Evolutionary conservation across 257 asterid genomes (phyloP).

Genomic region (Primulina tabacum): DNA sequence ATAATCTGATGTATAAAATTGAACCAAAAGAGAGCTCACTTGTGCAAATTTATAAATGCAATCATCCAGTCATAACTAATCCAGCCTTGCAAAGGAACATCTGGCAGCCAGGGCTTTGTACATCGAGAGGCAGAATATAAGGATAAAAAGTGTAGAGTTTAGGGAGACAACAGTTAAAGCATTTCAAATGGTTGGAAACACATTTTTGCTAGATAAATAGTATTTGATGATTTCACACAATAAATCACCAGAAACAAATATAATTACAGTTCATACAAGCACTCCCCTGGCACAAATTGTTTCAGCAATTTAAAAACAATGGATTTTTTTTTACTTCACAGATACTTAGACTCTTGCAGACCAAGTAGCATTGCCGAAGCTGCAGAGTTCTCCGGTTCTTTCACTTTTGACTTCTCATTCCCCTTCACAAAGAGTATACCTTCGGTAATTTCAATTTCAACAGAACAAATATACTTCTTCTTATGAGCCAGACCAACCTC

Average conservation of each 20-base stretch:
- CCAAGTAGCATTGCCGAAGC: constrained; percentile 58
- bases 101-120: too few species aligned
- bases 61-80: too few species aligned
- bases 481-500: constrained; percentile 55
- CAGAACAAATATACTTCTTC: constrained; percentile 63
- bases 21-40: too few species aligned
- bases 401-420: constrained; percentile 47
- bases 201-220: background rate
- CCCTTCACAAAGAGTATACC: constrained; percentile 36
- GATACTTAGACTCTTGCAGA: constrained; percentile 35
- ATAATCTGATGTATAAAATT: too few species aligned
- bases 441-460: constrained; percentile 40
- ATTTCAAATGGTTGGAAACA: constrained; percentile 28
- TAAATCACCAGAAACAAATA: background rate
- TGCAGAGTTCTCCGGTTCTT: constrained; percentile 81
- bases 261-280: background rate
- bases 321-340: constrained; percentile 1
- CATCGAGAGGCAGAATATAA: constrained; percentile 33
- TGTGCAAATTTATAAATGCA: too few species aligned
- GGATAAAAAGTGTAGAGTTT: constrained; percentile 39
- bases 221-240: too few species aligned
- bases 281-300: background rate
- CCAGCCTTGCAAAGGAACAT: too few species aligned
- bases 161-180: constrained; percentile 48
- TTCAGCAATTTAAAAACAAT: background rate